phyloP scores from a whole-genome alignment of 176 grass and related monocot species.

The Phyllostachys edulis region DNA sequence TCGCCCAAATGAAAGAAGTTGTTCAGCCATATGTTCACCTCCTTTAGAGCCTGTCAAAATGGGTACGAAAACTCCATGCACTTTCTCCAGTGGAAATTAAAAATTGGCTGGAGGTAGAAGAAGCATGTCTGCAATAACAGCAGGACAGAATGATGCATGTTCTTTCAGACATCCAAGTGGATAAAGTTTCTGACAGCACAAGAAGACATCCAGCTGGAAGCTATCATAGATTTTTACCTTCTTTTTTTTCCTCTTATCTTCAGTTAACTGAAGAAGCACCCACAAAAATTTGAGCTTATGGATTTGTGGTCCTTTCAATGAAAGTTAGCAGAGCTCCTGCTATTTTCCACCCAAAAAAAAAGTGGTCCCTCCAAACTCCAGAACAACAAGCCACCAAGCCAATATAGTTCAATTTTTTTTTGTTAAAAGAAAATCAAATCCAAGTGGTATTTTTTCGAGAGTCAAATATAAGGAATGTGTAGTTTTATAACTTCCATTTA shows the following conservation, averaged over 20 bases:
- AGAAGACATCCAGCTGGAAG: conserved; percentile 45
- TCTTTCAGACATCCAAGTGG: conserved; percentile 12
- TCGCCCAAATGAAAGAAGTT: neutral
- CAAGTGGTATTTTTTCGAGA: neutral
- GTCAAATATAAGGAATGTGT: neutral
- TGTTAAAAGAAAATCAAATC: neutral
- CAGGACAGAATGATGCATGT: conserved; percentile 30
- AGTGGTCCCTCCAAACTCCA: neutral
- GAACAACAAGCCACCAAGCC: neutral
- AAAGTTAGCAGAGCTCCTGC: no score
- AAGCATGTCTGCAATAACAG: neutral
- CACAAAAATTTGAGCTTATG: neutral
- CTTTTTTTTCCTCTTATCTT: conserved; percentile 7
- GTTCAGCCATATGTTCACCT: neutral
- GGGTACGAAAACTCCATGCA: neutral
- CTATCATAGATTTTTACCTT: conserved; percentile 40
- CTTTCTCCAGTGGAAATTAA: neutral
- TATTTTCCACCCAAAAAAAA: no score
- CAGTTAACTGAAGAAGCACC: conserved; percentile 31
- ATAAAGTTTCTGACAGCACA: conserved; percentile 37
- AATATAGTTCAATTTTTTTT: neutral
- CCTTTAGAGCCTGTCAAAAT: conserved; percentile 9
- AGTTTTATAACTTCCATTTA: neutral
- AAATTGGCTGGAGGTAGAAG: neutral
- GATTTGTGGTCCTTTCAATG: conserved; percentile 12